Conservation (phyloP, 768 basidiomycete species). For the Plicaturopsis crispa region DNA sequence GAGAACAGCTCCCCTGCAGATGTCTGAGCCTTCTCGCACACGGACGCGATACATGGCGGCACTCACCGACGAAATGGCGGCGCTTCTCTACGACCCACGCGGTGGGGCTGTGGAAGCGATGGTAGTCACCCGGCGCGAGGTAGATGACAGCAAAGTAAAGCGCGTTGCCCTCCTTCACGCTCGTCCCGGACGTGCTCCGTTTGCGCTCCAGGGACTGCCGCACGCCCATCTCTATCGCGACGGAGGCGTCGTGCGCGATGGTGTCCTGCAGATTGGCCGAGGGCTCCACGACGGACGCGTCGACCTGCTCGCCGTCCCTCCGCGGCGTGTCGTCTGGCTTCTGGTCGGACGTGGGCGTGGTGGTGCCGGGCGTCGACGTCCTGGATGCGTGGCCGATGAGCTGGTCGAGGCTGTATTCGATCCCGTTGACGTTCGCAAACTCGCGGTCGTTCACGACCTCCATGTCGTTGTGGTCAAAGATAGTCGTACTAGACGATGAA, state of each 20-base stretch:
- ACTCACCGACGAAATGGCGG: constrained; percentile 84
- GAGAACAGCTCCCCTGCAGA: constrained; percentile 82
- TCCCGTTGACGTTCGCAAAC: constrained; percentile 96
- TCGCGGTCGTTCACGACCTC: constrained; percentile 74
- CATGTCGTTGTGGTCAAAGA: constrained; percentile 42
- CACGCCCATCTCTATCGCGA: constrained; percentile 67
- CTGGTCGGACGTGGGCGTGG: constrained; percentile 25
- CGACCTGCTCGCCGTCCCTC: constrained; percentile 63
- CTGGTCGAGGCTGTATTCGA: constrained; percentile 89
- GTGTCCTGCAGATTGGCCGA: constrained; percentile 44
- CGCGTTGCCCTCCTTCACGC: constrained; percentile 66
- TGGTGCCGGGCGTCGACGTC: constrained; percentile 30
- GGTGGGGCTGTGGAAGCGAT: constrained; percentile 93
- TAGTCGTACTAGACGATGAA: constrained; percentile 31
- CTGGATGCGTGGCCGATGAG: constrained; percentile 57
- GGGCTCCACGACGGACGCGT: constrained; percentile 68
- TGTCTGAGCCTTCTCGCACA: not conserved
- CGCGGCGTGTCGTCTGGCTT: constrained; percentile 21
- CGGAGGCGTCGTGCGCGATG: constrained; percentile 58
- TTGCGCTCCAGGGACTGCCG: constrained; percentile 26
- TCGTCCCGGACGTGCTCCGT: constrained; percentile 33
- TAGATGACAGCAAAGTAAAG: constrained; percentile 95
- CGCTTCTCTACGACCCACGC: constrained; percentile 97
- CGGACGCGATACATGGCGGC: not conserved
- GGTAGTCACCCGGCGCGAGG: constrained; percentile 97